Percentiles rank a stretch among this genome's conserved stretches.
These are phyloP conservation scores for Penicillium roqueforti DNA, from an alignment of 495 filamentous ascomycete genomes.

Conservation along the genomic window DNA sequence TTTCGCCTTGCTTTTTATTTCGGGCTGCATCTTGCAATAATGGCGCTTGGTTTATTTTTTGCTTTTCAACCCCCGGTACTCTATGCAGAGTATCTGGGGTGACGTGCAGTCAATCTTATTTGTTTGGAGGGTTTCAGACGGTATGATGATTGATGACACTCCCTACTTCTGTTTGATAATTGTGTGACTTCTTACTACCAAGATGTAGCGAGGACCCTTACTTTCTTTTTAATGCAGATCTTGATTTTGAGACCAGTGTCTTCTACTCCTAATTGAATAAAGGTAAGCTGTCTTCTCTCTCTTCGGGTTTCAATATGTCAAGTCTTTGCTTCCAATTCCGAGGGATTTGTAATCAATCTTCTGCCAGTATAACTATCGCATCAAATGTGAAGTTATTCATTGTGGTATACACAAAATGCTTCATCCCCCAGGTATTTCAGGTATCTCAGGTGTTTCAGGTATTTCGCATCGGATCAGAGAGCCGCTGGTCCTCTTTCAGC, in stretches of 20 bases:
- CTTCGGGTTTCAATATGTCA: too few species aligned
- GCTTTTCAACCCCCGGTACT: neutral
- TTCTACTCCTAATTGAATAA: neutral
- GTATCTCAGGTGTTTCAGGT: too few species aligned
- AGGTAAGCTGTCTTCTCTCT: too few species aligned
- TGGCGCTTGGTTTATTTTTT: neutral
- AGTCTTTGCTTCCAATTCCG: too few species aligned
- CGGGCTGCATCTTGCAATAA: neutral
- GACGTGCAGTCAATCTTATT: neutral
- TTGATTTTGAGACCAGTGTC: neutral
- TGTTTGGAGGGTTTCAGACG: neutral
- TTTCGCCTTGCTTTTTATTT: neutral
- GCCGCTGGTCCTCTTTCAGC: too few species aligned
- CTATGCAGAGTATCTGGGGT: neutral
- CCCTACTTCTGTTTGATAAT: neutral
- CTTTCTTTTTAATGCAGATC: constrained; percentile 4
- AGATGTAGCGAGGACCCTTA: neutral
- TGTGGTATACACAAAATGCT: too few species aligned
- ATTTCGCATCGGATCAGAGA: too few species aligned
- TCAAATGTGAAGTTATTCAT: too few species aligned
- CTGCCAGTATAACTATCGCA: too few species aligned
- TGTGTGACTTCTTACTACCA: neutral
- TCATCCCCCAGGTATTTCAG: too few species aligned
- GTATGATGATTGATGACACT: constrained; percentile 12
- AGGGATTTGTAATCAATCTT: too few species aligned